Evolutionary conservation across 345 rosid genomes (phyloP).

Genomic region (Clarkia xantiana): DNA sequence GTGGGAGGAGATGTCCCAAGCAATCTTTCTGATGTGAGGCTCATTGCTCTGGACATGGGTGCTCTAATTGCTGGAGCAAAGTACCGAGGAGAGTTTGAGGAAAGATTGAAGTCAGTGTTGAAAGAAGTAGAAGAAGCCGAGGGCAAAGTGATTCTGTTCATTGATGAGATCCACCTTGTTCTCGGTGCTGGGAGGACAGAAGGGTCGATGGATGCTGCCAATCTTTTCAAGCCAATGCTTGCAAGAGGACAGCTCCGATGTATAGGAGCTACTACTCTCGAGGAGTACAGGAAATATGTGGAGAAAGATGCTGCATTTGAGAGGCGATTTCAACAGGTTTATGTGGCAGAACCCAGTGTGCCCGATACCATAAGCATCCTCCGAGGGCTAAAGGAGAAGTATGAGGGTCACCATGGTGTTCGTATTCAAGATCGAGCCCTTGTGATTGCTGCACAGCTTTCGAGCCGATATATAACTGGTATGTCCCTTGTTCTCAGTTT

Average conservation of each 20-base stretch:
- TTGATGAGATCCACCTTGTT: conserved; percentile 88
- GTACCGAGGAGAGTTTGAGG: conserved; percentile 84
- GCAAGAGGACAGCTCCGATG: conserved; percentile 92
- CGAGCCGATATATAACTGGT: conserved; percentile 86
- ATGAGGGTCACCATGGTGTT: conserved; percentile 94
- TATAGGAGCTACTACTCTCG: conserved; percentile 85
- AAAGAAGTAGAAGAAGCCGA: conserved; percentile 93
- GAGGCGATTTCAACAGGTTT: conserved; percentile 86
- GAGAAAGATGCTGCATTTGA: conserved; percentile 97
- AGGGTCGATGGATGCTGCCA: conserved; percentile 98
- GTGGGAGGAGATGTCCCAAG: conserved; percentile 83
- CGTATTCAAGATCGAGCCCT: conserved; percentile 77
- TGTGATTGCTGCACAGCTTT: conserved; percentile 75
- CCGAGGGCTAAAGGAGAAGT: conserved; percentile 83
- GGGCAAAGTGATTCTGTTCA: conserved; percentile 84
- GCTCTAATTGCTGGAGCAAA: conserved; percentile 79
- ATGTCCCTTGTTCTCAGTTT: conserved; percentile 4
- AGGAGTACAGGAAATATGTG: conserved; percentile 84
- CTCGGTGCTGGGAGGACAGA: conserved; percentile 88
- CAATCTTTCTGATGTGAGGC: conserved; percentile 72
- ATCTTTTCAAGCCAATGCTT: conserved; percentile 87
- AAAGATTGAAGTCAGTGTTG: conserved; percentile 64
- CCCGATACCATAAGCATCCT: conserved; percentile 70
- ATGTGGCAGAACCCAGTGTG: conserved; percentile 88
- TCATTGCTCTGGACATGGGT: conserved; percentile 82